Evolutionary conservation across 129 eudicot species (phyloP).

Genomic region (Flaveria linearis): DNA sequence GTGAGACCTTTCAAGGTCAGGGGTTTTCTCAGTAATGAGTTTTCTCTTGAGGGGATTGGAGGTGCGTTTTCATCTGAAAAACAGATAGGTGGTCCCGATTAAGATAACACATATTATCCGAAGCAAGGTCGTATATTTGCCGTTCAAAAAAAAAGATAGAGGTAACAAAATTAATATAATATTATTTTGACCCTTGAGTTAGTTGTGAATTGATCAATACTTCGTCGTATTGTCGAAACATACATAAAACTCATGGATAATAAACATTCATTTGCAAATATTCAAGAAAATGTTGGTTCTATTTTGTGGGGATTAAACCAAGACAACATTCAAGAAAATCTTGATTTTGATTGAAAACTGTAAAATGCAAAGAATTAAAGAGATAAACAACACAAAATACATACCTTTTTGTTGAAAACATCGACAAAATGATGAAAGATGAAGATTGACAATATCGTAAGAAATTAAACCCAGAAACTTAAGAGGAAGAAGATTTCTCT

Average conservation of each 20-base stretch:
- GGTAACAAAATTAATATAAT: not conserved
- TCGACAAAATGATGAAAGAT: slow-evolving; percentile 3
- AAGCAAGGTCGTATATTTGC: too few species aligned
- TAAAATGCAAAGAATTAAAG: slow-evolving; percentile 1
- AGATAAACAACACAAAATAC: slow-evolving; percentile 4
- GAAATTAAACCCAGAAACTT: slow-evolving; percentile 12
- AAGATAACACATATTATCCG: too few species aligned
- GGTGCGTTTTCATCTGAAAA: too few species aligned
- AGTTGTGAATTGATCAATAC: not conserved
- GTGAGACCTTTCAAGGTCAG: too few species aligned
- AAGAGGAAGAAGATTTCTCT: slow-evolving; percentile 13
- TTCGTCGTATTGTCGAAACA: not conserved
- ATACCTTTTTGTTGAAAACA: slow-evolving; percentile 31
- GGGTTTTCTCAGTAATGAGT: too few species aligned
- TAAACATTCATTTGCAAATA: not conserved
- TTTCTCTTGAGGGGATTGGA: too few species aligned
- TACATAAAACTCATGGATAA: not conserved
- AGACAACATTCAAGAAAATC: slow-evolving; percentile 21
- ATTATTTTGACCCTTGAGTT: not conserved
- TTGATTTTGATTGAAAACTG: not conserved
- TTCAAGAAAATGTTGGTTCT: not conserved
- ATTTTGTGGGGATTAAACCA: not conserved
- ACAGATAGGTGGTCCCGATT: too few species aligned
- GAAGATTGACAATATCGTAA: slow-evolving; percentile 3
- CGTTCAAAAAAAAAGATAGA: too few species aligned